Evolutionary conservation across 2,329 filamentous ascomycete genomes (phyloP).

Genomic region (Bisporella sp.): DNA sequence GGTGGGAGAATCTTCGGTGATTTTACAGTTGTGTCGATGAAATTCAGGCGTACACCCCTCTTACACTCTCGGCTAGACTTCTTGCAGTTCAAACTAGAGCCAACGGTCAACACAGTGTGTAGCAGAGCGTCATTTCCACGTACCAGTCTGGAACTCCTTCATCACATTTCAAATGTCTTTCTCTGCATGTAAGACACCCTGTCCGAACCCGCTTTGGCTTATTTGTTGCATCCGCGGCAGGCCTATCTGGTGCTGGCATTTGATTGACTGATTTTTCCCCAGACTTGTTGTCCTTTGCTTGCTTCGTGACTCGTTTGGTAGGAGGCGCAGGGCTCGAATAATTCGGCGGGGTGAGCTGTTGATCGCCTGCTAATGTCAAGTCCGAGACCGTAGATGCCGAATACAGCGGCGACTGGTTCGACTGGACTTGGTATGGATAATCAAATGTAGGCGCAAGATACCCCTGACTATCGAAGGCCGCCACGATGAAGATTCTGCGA

Average conservation of each 20-base stretch:
- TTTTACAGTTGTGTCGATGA: constrained; percentile 76
- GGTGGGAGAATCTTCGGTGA: constrained; percentile 54
- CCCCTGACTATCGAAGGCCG: constrained; percentile 22
- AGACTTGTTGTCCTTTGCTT: constrained; percentile 6
- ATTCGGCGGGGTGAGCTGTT: constrained; percentile 19
- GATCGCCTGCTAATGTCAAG: constrained; percentile 21
- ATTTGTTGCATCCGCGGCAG: constrained; percentile 16
- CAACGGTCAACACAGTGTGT: neutral
- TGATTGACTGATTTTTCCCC: constrained; percentile 13
- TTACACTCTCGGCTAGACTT: constrained; percentile 85
- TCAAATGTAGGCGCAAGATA: constrained; percentile 23
- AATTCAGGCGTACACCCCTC: constrained; percentile 81
- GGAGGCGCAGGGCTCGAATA: constrained; percentile 2
- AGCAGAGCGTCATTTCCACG: neutral
- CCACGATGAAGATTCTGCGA: constrained; percentile 26
- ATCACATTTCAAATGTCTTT: constrained; percentile 87
- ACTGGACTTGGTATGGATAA: constrained; percentile 18
- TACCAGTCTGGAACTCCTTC: constrained; percentile 37
- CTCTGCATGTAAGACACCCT: constrained; percentile 83
- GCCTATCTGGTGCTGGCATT: constrained; percentile 21
- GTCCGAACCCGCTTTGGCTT: constrained; percentile 86
- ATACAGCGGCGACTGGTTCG: constrained; percentile 18
- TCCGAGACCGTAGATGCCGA: constrained; percentile 23
- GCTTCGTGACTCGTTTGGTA: neutral
- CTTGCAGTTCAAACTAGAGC: constrained; percentile 60